A percentile compares a stretch with the other conserved stretches of the same genome.
Evolutionary conservation across 1,139 yeast species (phyloP).

Genomic region (Scheffersomyces parashehatae): DNA sequence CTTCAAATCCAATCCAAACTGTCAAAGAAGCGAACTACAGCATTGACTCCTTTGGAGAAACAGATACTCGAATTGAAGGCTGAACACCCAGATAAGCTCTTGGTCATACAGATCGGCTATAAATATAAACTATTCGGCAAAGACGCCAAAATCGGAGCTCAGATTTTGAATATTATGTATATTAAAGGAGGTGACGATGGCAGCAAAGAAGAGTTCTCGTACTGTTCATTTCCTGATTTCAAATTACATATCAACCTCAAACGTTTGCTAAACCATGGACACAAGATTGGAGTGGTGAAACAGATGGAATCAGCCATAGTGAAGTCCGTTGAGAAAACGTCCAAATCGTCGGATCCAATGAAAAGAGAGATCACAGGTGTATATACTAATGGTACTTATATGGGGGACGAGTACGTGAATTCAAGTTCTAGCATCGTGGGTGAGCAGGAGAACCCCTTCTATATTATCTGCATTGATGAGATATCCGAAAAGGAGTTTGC

Average conservation of each 20-base stretch:
- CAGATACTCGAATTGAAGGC: conserved; percentile 70
- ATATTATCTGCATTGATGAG: conserved; percentile 31
- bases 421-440: conserved; percentile 11
- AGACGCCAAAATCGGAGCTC: conserved; percentile 74
- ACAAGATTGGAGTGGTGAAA: conserved; percentile 83
- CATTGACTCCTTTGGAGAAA: conserved; percentile 72
- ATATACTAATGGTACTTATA: conserved; percentile 82
- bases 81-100: conserved; percentile 60
- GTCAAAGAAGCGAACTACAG: conserved; percentile 10
- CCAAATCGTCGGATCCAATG: conserved; percentile 53
- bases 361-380: conserved; percentile 68
- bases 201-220: conserved; percentile 63
- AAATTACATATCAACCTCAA: conserved; percentile 75
- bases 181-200: conserved; percentile 61
- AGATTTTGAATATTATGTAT: conserved; percentile 66
- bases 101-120: conserved; percentile 88
- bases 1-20: conserved; percentile 1
- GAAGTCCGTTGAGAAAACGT: conserved; percentile 48
- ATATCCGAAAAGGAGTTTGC: conserved; percentile 26
- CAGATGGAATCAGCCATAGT: conserved; percentile 83
- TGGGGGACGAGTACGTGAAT: conserved; percentile 53
- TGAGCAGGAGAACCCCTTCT: conserved; percentile 26
- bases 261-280: conserved; percentile 59
- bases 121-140: conserved; percentile 83
- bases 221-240: conserved; percentile 81